phyloP scores from a whole-genome alignment of 2,329 filamentous ascomycete species.

The Botrytis fragariae region DNA sequence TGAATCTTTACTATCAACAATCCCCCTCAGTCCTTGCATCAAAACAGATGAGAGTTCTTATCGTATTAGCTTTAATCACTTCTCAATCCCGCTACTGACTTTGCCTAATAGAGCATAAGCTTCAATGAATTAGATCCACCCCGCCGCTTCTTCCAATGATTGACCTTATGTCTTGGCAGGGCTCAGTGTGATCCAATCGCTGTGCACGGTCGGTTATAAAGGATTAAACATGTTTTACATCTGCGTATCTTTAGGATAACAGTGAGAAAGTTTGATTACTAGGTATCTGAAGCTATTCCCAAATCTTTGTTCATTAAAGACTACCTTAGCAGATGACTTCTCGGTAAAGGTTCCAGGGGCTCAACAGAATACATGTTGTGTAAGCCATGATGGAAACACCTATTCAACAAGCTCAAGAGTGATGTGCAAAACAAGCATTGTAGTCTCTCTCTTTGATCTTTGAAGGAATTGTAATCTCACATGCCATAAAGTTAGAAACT shows the following conservation, averaged over 20 bases:
- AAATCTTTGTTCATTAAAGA: neutral
- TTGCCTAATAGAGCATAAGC: neutral
- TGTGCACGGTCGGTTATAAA: neutral
- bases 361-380: neutral
- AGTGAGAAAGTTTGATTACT: neutral
- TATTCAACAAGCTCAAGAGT: neutral
- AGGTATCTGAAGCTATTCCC: neutral
- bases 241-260: neutral
- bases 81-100: neutral
- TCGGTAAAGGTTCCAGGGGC: neutral
- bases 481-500: neutral
- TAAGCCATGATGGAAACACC: neutral
- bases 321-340: neutral
- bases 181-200: neutral
- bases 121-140: neutral
- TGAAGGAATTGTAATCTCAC: neutral
- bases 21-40: neutral
- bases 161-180: neutral
- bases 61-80: too few species aligned
- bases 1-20: neutral
- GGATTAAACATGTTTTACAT: neutral
- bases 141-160: neutral
- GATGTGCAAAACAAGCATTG: neutral
- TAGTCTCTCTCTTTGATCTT: neutral
- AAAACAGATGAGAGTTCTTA: neutral